A percentile compares a stretch with the other conserved stretches of the same genome.
Evolutionary conservation across 1,284 basidiomycete species (phyloP).

Genomic region (Tilletia caries): DNA sequence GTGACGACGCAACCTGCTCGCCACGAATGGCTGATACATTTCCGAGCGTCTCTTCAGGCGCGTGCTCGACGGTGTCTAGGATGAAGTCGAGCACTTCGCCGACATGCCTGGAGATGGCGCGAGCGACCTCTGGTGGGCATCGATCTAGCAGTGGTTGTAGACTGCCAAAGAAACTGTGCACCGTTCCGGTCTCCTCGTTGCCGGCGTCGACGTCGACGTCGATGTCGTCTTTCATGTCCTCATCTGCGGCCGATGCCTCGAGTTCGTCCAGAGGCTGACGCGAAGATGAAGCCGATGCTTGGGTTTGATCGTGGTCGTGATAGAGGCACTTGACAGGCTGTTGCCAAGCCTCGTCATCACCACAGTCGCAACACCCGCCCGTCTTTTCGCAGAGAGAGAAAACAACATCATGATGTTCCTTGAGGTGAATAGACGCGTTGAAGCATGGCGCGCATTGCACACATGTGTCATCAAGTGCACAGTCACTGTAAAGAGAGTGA

Average conservation of each 20-base stretch:
- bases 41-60: constrained; percentile 68
- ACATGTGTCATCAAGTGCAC: constrained; percentile 51
- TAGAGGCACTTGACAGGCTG: constrained; percentile 44
- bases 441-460: constrained; percentile 52
- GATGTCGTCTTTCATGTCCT: neutral
- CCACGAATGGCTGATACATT: neutral
- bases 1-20: constrained; percentile 1
- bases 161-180: constrained; percentile 77
- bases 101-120: constrained; percentile 70
- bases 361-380: constrained; percentile 52
- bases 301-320: constrained; percentile 22
- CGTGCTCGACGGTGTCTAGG: constrained; percentile 77
- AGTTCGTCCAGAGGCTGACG: neutral
- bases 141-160: constrained; percentile 4
- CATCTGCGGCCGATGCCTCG: neutral
- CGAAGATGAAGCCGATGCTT: neutral
- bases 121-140: constrained; percentile 61
- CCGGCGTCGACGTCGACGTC: neutral
- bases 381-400: constrained; percentile 45
- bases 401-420: constrained; percentile 47
- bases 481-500: constrained; percentile 28
- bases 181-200: neutral
- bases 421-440: constrained; percentile 42
- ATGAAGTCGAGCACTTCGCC: constrained; percentile 77
- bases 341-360: constrained; percentile 52